Base-by-base conservation (phyloP, 2,329 filamentous ascomycete species). In the Xylariales sp. region DNA sequence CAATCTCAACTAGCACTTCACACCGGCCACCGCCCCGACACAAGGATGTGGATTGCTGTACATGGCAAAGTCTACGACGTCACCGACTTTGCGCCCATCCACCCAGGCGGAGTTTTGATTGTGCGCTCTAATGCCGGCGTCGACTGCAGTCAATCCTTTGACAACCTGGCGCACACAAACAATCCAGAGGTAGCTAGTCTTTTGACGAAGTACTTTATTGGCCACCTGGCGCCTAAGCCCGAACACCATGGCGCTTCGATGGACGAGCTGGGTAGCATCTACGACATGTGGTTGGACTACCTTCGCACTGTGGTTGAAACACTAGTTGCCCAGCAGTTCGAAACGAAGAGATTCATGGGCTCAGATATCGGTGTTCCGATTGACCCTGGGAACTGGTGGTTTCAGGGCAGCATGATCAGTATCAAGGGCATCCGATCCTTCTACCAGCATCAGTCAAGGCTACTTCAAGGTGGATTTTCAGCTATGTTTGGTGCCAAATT, bases 91-190 rank as follows among this genome's bases (percentile, higher is more conserved):
- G 59, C 60, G 6, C 65, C 69, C 0, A 74, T 76, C 67, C 72
- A 76, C 37, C 71, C 71, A 0, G 72, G 71, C 4, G 71, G 70
- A 7, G 73, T 66, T 0, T 57, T 74, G 11, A 76, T 76, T 43
- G 66, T 76, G 47, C 69, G 70, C 42, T 73, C 67, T 3, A 76
- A 74, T 39, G 72, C 72, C 0, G 72, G 72, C n/a, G 65, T 72
- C 0, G 72, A 76, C 46, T 74, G 71, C 41, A 63, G 65, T 6
- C 62, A 66, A 43, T 70, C 70, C 0, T 76, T 76, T 32, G 71
- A 76, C 45, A 67, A 72, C 32, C 62, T 76, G 4, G 71, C 70
- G 0, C 72, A 76, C 46, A 73, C 70, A 2, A 74, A 70, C 45
- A 76, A 76, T 35, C 70, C 72, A 0, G 71, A 76, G 46, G 72